Conservation (phyloP, 2,329 filamentous ascomycete genomes). For the Aspergillus caelatus region DNA sequence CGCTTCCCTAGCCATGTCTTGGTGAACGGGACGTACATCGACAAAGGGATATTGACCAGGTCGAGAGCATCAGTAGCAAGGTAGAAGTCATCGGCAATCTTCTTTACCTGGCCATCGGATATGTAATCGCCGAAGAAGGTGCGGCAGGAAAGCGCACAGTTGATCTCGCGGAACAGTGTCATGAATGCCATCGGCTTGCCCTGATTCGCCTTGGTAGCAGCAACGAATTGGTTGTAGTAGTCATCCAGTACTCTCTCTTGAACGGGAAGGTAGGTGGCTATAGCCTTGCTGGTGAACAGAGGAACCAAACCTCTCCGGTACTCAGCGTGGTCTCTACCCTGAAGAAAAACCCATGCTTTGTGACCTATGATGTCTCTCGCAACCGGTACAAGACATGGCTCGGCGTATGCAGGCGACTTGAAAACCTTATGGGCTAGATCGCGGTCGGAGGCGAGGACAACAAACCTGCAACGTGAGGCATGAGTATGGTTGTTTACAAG, state of each 20-base stretch:
- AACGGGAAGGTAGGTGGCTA: conserved; percentile 81
- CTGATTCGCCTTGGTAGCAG: conserved; percentile 67
- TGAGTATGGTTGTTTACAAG: background rate
- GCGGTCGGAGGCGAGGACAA: conserved; percentile 86
- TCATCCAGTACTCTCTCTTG: conserved; percentile 82
- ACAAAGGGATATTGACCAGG: conserved; percentile 81
- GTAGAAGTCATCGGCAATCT: conserved; percentile 90
- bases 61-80: conserved; percentile 87
- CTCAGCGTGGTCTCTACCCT: conserved; percentile 84
- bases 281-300: conserved; percentile 81
- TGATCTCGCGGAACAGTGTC: conserved; percentile 81
- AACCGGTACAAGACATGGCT: conserved; percentile 86
- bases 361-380: conserved; percentile 83
- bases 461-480: conserved; percentile 63
- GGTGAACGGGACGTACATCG: conserved; percentile 82
- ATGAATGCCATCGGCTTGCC: conserved; percentile 78
- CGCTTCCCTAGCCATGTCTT: conserved; percentile 91
- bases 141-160: conserved; percentile 84
- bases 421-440: conserved; percentile 90
- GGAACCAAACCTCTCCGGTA: conserved; percentile 89
- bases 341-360: conserved; percentile 90
- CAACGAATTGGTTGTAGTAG: conserved; percentile 75
- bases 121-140: conserved; percentile 92
- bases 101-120: conserved; percentile 79
- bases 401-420: conserved; percentile 82